Conservation (phyloP, 345 rosid genomes). For the Zanthoxylum bungeanum region DNA sequence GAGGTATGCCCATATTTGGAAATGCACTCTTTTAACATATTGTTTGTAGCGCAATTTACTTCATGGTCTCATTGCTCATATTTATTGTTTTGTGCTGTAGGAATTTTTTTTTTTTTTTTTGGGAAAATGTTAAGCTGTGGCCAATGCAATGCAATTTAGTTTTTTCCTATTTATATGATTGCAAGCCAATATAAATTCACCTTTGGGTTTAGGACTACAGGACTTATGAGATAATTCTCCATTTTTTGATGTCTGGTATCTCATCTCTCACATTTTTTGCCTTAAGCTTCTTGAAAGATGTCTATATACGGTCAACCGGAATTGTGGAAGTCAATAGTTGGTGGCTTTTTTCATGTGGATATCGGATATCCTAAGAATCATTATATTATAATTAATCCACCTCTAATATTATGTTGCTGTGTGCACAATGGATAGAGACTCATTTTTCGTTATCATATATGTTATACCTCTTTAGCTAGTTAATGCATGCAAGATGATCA, state of each 20-base stretch:
- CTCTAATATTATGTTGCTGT: not conserved
- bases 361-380: not conserved
- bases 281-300: not conserved
- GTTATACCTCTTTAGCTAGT: not conserved
- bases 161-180: not conserved
- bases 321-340: not conserved
- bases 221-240: not conserved
- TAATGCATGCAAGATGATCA: not conserved
- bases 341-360: not conserved
- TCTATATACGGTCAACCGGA: too few relatives aligned
- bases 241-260: not conserved
- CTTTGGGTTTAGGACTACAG: not conserved
- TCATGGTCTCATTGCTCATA: not conserved
- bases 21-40: not conserved
- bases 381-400: not conserved
- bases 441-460: not conserved
- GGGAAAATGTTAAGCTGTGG: not conserved
- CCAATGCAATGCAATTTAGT: not conserved
- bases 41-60: not conserved
- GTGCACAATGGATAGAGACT: not conserved
- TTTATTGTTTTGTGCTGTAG: not conserved
- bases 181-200: not conserved
- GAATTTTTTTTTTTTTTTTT: too few relatives aligned
- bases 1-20: constrained; percentile 48
- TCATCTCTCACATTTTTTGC: not conserved